Conservation (phyloP, 306 rosid genomes). For the Cajanus cajan region DNA sequence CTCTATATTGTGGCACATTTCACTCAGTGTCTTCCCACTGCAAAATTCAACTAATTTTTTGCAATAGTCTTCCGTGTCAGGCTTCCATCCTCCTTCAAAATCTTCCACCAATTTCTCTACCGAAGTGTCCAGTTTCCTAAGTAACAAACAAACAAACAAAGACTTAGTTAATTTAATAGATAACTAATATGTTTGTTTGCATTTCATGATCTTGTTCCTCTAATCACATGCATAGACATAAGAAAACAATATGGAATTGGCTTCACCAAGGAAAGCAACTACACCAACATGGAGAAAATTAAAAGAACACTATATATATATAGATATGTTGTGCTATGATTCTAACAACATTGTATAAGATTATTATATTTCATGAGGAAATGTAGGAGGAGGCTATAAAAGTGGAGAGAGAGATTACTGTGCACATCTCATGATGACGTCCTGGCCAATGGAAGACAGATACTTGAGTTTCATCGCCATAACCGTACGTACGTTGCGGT, state of each 20-base stretch:
- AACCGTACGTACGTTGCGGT: slow-evolving; percentile 23
- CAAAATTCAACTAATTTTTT: slow-evolving; percentile 71
- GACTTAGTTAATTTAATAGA: background rate
- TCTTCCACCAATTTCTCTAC: slow-evolving; percentile 63
- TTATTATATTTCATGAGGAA: background rate
- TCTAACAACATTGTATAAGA: background rate
- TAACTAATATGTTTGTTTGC: background rate
- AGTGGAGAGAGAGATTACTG: slow-evolving; percentile 21
- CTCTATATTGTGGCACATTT: slow-evolving; percentile 39
- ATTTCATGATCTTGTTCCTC: background rate
- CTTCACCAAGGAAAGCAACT: background rate
- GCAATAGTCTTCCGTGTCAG: slow-evolving; percentile 44
- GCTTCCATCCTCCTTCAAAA: slow-evolving; percentile 64
- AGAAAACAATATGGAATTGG: background rate
- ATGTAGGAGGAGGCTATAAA: background rate
- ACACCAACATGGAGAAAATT: background rate
- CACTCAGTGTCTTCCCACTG: slow-evolving; percentile 55
- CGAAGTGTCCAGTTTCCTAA: slow-evolving; percentile 50
- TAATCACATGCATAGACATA: background rate
- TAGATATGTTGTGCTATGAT: background rate
- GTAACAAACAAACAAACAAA: background rate
- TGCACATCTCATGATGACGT: slow-evolving; percentile 41
- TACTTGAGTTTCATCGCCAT: slow-evolving; percentile 50
- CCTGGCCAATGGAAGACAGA: slow-evolving; percentile 47
- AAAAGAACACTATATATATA: background rate